A percentile compares a stretch with the other conserved stretches of the same genome.
These are phyloP conservation scores for Alternaria conjuncta DNA, from an alignment of 2,329 filamentous ascomycete genomes.

Conservation along the genomic window DNA sequence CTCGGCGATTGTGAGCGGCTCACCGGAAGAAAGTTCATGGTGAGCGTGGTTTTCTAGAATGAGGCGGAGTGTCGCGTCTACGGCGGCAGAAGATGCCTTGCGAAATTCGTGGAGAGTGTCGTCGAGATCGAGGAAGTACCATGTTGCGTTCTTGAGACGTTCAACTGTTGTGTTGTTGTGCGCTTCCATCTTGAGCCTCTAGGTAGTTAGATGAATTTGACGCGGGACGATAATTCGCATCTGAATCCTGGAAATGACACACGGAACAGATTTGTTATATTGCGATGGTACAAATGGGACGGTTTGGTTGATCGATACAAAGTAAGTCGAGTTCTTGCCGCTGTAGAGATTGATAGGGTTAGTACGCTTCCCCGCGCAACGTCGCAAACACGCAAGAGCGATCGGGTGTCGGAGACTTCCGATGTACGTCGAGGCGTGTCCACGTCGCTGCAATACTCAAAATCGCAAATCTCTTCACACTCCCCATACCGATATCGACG, in stretches of 20 bases:
- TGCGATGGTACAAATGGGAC: background rate
- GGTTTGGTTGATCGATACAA: too few species aligned
- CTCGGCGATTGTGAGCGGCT: background rate
- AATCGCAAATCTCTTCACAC: background rate
- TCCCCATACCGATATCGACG: background rate
- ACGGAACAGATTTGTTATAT: background rate
- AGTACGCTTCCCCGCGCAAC: background rate
- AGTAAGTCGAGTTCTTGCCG: background rate
- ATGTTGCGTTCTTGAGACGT: constrained; percentile 22
- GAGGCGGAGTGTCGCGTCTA: constrained; percentile 36
- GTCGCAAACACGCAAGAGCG: background rate
- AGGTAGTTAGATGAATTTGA: background rate
- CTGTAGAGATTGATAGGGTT: background rate
- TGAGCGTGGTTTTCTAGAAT: constrained; percentile 27
- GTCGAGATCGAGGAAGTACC: constrained; percentile 59
- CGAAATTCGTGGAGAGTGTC: constrained; percentile 59
- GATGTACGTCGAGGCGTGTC: background rate
- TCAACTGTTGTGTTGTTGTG: background rate
- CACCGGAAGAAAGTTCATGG: background rate
- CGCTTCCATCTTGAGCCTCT: background rate
- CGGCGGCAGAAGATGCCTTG: constrained; percentile 49
- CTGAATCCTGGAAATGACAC: background rate
- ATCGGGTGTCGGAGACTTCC: background rate
- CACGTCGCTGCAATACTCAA: background rate
- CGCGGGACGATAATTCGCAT: background rate